phyloP scores from a whole-genome alignment of 2,329 filamentous ascomycete genomes.

The Colletotrichum ledebouriae region DNA sequence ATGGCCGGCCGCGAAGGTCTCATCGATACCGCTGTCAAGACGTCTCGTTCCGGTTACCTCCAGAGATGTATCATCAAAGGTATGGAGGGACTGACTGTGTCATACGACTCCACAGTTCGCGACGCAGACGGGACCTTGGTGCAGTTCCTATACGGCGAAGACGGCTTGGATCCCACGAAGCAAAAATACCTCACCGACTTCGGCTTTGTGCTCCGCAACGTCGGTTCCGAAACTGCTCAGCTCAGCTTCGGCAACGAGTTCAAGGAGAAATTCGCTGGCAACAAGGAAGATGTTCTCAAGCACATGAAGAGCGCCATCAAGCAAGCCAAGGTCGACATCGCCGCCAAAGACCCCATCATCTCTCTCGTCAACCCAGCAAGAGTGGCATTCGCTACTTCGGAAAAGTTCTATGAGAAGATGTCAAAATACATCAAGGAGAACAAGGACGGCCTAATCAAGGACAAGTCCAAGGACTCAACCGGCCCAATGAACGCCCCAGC shows the following conservation, averaged over 20 bases:
- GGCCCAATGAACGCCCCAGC: slow-evolving; percentile 51
- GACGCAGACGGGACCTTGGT: slow-evolving; percentile 94
- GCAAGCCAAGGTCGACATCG: slow-evolving; percentile 69
- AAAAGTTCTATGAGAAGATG: slow-evolving; percentile 82
- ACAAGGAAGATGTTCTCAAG: slow-evolving; percentile 74
- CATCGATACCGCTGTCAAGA: slow-evolving; percentile 99
- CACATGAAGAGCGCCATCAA: slow-evolving; percentile 88
- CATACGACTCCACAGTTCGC: slow-evolving; percentile 94
- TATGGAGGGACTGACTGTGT: slow-evolving; percentile 93
- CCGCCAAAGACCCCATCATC: slow-evolving; percentile 80
- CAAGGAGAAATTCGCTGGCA: slow-evolving; percentile 60
- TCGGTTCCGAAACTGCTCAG: slow-evolving; percentile 82
- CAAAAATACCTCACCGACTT: slow-evolving; percentile 93
- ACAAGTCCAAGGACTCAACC: slow-evolving; percentile 55
- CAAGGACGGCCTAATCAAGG: slow-evolving; percentile 64
- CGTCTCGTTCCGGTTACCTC: slow-evolving; percentile 94
- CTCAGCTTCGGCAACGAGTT: slow-evolving; percentile 74
- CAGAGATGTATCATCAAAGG: slow-evolving; percentile 98
- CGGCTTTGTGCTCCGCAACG: slow-evolving; percentile 89
- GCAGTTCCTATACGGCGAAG: slow-evolving; percentile 97
- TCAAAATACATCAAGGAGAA: slow-evolving; percentile 85
- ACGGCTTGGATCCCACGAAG: slow-evolving; percentile 94
- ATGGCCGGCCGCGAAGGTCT: slow-evolving; percentile 99
- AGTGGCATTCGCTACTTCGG: slow-evolving; percentile 88
- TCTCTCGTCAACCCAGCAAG: slow-evolving; percentile 81